Evolutionary conservation across 768 basidiomycete genomes (phyloP), one percentile per base, ranked within the genome.

Genomic region (Mycena filopes): DNA sequence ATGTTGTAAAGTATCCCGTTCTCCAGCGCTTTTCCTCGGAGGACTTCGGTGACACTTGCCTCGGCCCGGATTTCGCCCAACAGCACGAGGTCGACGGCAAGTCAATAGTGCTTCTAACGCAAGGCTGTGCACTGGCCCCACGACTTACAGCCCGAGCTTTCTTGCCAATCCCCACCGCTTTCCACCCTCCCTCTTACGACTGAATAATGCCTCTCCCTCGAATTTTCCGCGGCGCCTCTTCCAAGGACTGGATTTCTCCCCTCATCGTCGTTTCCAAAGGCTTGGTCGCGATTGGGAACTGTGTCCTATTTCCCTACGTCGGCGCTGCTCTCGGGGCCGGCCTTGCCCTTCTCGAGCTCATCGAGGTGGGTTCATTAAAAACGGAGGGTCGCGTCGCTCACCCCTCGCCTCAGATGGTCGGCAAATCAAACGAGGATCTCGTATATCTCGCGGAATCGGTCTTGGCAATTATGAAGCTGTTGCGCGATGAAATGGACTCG

Each of bases 291-390:
- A n/a, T 42, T 4, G 26, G 48, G 26, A 51, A 40, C 40, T 60
- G 48, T 16, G 48, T 40, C 29, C 58, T 48, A 28, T 42, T 50
- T n/a, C 58, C 58, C 1, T 60, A 60, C 13, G 41, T 60, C 18
- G 38, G n/a, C 7, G 33, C 48, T 5, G 48, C 58, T 8, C 16
- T 60, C 5, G 13, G 26, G 4, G 23, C 38, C 8, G 58, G 58
- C 4, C 25, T 50, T 13, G 49, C 48, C 11, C 29, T 60, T 0
- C 49, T 60, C 12, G 58, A 59, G 21, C 57, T 59, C 6, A 59
- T 59, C 21, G 23, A 59, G 47, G 57, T 51, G 18, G 20, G 58
- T 31, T 2, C 38, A 6, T 16, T 5, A 2, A 13, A 23, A 1
- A 40, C 2, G 0, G 15, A 7, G 12, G 5, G 3, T 7, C 21